Base-by-base conservation (phyloP, 2,329 filamentous ascomycete species). In the Colletotrichum gigasporum region DNA sequence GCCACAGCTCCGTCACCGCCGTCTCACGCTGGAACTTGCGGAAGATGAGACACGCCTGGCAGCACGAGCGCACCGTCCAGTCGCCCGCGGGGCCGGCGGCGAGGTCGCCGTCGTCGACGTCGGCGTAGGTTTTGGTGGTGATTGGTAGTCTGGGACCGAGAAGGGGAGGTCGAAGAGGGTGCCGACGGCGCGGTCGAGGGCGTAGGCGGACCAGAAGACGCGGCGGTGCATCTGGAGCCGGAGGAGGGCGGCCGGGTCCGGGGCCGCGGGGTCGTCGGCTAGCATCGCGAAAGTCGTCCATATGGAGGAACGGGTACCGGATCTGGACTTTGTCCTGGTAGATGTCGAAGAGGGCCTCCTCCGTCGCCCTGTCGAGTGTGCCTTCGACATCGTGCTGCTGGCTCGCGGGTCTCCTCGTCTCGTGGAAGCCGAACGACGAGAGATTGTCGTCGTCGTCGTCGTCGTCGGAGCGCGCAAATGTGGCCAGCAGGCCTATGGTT, bases 151-250 rank as follows among this genome's bases (percentile, higher is more conserved):
- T 0, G 69, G 50, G 1, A 75, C 62, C 1, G 70, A 73, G 6
- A 63, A 62, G 1, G 73, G 72, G 5, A 74, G 65, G 22, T 72
- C 70, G 39, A 71, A 70, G 6, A 68, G 68, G 20, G 69, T 69
- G 59, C 71, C 66, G 35, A 74, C 69, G 10, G 70, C 65, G 7
- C 73, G 69, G 54, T 74, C 73, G 11, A 75, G 42, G 4, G 62
- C 67, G 42, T 75, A 74, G 2, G 73, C 73, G 11, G 69, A 73
- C 73, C 73, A 75, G 62, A 75, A 75, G 20, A 72, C 68, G 14
- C 73, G 65, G 2, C 73, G 69, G 4, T 72, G 69, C 9, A 69
- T 32, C 52, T 75, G 73, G 3, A 70, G 60, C 44, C 68, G 50
- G 12, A 53, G 50, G 50, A 53, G 50, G 50, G n/a, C n/a, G n/a